These are phyloP conservation scores for Aureobasidium vineae DNA, from an alignment of 2,329 filamentous ascomycete species.

Conservation along the genomic window DNA sequence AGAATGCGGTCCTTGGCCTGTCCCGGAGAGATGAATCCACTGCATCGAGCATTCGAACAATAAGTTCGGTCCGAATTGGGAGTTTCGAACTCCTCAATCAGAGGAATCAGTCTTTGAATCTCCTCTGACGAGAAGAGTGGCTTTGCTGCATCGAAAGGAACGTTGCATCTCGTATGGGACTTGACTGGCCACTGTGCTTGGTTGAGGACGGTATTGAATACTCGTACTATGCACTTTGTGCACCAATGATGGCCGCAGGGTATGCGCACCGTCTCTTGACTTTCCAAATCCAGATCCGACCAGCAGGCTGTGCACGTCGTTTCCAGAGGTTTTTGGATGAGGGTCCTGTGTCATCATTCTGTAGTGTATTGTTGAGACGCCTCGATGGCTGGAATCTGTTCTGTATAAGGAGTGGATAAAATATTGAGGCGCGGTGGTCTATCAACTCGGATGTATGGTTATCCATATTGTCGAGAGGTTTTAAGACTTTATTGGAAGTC, in stretches of 20 bases:
- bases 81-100: not conserved
- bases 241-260: constrained; percentile 1
- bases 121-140: not conserved
- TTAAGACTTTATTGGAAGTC: not conserved
- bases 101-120: not conserved
- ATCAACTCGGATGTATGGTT: not conserved
- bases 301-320: not conserved
- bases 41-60: not conserved
- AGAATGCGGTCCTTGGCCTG: not conserved
- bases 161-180: not conserved
- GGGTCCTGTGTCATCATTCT: not conserved
- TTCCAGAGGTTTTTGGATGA: not conserved
- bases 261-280: not conserved
- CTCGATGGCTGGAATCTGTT: not conserved
- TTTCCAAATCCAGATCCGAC: not conserved
- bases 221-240: not conserved
- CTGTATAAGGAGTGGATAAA: no score
- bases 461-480: not conserved
- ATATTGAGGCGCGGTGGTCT: not conserved
- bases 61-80: not conserved
- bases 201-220: not conserved
- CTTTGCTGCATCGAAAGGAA: not conserved
- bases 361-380: not conserved
- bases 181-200: not conserved
- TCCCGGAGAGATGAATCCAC: not conserved